Base-by-base conservation (phyloP, 805 yeast species). In the Lachancea nothofagi region DNA sequence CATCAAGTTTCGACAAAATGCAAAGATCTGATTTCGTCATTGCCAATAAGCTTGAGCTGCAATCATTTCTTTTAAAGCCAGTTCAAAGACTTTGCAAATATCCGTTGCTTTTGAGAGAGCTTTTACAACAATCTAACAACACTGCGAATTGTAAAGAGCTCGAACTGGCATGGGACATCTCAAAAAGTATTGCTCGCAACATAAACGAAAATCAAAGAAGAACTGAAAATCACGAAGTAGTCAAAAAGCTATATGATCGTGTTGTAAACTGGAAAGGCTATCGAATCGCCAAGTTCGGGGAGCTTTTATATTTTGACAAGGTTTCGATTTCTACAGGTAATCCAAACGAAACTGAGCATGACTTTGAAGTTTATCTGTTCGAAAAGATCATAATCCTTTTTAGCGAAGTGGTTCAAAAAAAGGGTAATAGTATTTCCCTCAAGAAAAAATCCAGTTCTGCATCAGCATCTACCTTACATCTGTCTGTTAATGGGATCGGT, bases 31-130 rank as follows among this genome's bases (percentile, higher is more conserved):
- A 75, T 49, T 70, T 87, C 38, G 64, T 88, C 28, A 77, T 89
- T 44, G 90, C 80, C 48, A 90, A 93, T 20, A 83, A 86, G 30
- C 80, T 88, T 56, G 98, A 90, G 61, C 70, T 93, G 39, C 97
- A 85, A 57, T 80, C 90, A 36, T 85, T 85, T 61, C 70, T 93
- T 29, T 77, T 93, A 51, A 93, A 90, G 60, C 99, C 99, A 0
- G 86, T 93, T 27, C 99, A 93, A 67, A 75, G 99, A 47, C 72
- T 93, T n/a, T 86, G 96, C 70, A 86, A 89, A 59, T 93, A 93
- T 61, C 98, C 97, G 2, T 65, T 93, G 37, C 69, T 93, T 35
- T 64, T 93, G 38, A 78, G 75, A 51, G 93, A 86, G 55, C 69
- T 93, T 38, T 59, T 85, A 36, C 87, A 86, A 57, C 59, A 70